Conservation (phyloP, 2,329 filamentous ascomycete genomes). For the Nannizziopsis arthrosporioides region DNA sequence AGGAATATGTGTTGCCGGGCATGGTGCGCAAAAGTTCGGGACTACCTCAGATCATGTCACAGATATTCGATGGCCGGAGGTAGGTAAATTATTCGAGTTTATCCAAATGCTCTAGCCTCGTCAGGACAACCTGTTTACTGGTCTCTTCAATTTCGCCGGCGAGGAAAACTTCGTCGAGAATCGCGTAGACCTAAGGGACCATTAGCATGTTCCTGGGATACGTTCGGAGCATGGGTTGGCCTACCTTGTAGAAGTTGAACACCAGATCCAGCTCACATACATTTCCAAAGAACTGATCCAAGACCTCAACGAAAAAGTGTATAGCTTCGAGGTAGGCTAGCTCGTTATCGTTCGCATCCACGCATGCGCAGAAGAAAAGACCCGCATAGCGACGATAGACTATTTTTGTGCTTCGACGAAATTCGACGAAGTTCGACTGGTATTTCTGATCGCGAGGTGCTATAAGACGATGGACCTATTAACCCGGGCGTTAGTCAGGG, state of each 20-base stretch:
- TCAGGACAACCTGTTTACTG: constrained; percentile 94
- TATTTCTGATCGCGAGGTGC: constrained; percentile 98
- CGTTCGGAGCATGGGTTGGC: constrained; percentile 16
- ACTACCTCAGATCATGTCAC: not conserved
- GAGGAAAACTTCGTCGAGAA: constrained; percentile 94
- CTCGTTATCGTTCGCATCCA: constrained; percentile 98
- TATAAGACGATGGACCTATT: constrained; percentile 84
- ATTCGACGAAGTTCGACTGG: constrained; percentile 98
- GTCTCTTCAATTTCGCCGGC: constrained; percentile 98
- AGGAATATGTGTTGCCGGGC: too few relatives aligned
- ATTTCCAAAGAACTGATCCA: constrained; percentile 98
- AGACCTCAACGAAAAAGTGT: constrained; percentile 97
- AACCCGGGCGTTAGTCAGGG: not conserved
- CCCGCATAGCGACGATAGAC: constrained; percentile 96
- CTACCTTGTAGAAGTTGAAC: constrained; percentile 59
- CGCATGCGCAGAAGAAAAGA: constrained; percentile 97
- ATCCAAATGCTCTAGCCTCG: constrained; percentile 84
- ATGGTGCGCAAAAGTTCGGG: not conserved
- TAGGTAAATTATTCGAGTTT: constrained; percentile 62
- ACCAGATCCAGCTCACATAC: constrained; percentile 93
- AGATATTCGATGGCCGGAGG: not conserved
- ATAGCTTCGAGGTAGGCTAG: constrained; percentile 93
- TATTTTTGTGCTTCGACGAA: constrained; percentile 62
- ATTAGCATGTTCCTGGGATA: too few relatives aligned
- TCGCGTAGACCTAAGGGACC: constrained; percentile 67